Base-by-base conservation (phyloP, 2,329 filamentous ascomycete genomes). In the Diaporthe destruens region DNA sequence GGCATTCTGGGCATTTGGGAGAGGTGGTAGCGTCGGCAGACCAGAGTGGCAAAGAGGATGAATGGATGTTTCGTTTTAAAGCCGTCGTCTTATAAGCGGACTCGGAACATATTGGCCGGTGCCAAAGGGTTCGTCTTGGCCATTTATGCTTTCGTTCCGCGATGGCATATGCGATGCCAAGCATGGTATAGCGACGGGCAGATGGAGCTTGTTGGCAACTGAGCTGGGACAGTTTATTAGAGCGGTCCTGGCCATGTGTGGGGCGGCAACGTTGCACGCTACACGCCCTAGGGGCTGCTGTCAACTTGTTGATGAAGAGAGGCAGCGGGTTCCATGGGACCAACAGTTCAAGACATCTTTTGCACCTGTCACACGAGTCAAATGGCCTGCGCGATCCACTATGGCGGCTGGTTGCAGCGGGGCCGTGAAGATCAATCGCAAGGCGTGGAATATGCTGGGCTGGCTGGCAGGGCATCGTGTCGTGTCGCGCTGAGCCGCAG, bases 151-250 rank as follows among this genome's bases (percentile, higher is more conserved):
- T 66, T 66, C 47, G 61, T 51, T 39, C 61, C 61, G 61, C 61
- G 61, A 66, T 66, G 61, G 47, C n/a, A 53, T 32, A 53, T 66
- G 61, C 61, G 61, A 66, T 66, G 61, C 61, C 61, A 66, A 66
- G 61, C 47, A 66, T 53, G 29, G 61, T 29, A n/a, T 53, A 16
- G 61, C 47, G 61, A 51, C 47, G 53, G 47, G 53, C 61, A 66
- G 61, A 66, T 44, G 20, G 61, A 66, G 61, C 61, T 66, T 66
- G 61, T 66, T 39, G 61, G 32, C 32, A 18, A 39, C 47, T 39
- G 44, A 66, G 61, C 53, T 66, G 59, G 29, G 42, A 51, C 44
- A 51, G 29, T 20, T 39, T 12, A 11, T 9, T n/a, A n/a, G n/a
- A 29, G 12, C 42, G 18, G 42, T 18, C 39, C 12, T 9, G 12